A percentile compares a stretch with the other conserved stretches of the same genome.
These are phyloP conservation scores for Solanum hybrid DNA, from an alignment of 305 asterid species.

Conservation along the genomic window DNA sequence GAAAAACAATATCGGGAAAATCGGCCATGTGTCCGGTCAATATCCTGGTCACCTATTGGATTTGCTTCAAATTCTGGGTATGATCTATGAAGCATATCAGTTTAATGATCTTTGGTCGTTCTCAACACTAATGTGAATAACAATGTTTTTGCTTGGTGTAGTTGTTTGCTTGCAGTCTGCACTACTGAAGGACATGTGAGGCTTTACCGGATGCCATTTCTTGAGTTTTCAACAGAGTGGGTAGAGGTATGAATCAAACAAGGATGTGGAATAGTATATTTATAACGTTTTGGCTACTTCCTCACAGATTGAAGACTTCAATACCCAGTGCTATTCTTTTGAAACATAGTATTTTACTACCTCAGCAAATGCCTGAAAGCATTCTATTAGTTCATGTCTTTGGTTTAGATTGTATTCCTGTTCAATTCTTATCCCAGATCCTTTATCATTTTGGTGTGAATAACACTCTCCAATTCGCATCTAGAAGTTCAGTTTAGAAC, in stretches of 20 bases:
- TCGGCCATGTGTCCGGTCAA: conserved; percentile 67
- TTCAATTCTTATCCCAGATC: not conserved
- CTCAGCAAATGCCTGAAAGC: not conserved
- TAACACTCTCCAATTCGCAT: not conserved
- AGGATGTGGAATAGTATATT: not conserved
- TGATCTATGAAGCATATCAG: not conserved
- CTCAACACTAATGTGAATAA: not conserved
- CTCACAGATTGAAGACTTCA: not conserved
- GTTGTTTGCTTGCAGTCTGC: conserved; percentile 91
- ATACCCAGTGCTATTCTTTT: not conserved
- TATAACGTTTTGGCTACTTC: not conserved
- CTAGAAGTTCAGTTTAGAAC: not conserved
- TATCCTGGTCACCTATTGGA: conserved; percentile 91
- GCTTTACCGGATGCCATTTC: conserved; percentile 61
- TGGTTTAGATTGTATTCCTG: not conserved
- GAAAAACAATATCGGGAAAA: conserved; percentile 5
- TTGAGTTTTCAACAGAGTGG: conserved; percentile 77
- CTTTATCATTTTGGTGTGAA: not conserved
- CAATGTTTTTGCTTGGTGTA: conserved; percentile 12
- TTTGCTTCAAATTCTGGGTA: conserved; percentile 79
- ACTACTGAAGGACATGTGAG: conserved; percentile 63
- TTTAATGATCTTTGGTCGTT: not conserved
- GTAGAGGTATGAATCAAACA: conserved; percentile 44
- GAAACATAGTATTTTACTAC: not conserved
- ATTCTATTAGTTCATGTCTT: not conserved